Base-by-base conservation (phyloP, 2,329 filamentous ascomycete species). In the Scytalidium lignicola region DNA sequence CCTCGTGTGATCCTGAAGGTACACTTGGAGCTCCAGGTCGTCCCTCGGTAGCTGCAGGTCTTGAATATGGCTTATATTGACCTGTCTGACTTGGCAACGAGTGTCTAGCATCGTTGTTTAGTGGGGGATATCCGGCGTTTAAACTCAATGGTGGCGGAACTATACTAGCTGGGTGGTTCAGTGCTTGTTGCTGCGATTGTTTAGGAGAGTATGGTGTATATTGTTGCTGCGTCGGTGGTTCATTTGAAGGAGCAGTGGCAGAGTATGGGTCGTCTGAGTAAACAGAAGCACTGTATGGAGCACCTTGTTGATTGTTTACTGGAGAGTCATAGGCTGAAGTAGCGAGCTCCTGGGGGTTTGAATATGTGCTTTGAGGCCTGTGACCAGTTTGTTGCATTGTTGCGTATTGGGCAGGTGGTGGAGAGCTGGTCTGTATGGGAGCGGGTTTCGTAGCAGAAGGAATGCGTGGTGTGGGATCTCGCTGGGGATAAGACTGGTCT, bases 321-420 rank as follows among this genome's bases (percentile, higher is more conserved):
- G 86, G 87, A 3, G 86, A 87, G 65, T 90, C 86, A 61, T 90
- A 91, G 9, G 80, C 81, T 1, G 86, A 87, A 0, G 87, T 90
- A 21, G 86, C 85, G 43, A 92, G 73, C 68, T 92, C 88, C 67
- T 91, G 88, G 1, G 87, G 82, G 55, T 82, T 80, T 22, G 83
- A 82, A 58, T 86, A 86, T 10, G 80, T 86, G 65, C 82, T 85
- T 61, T 83, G 79, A 3, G 82, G 83, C 15, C 78, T 80, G 49
- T 79, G 80, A 49, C 66, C 68, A 17, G 63, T 67, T 55, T 66
- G 65, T 48, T 67, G 74, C 67, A 48, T 66, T 67, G 61, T 32
- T 32, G 71, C 65, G 59, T 82, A 81, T 37, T 74, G 67, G 39
- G 66, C 68, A 52, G 74, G 73, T 3, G 78, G 75, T 6, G 79